Evolutionary conservation across 2,329 filamentous ascomycete genomes (phyloP), one percentile per base, ranked within the genome.

Genomic region (Diaporthe velutina): DNA sequence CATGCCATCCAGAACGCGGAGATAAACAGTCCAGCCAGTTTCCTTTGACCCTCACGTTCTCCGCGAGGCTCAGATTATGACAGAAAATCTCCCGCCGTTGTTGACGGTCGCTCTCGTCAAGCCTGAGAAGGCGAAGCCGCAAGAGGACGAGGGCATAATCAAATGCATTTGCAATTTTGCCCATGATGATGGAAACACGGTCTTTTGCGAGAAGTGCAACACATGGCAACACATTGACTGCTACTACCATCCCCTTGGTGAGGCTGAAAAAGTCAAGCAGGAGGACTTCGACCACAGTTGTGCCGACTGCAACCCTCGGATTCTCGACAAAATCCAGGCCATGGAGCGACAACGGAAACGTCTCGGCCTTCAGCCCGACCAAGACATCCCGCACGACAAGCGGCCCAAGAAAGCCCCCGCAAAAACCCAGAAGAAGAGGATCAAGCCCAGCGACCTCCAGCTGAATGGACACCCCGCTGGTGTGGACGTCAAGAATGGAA

Each of bases 221-320:
- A 97, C 95, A 67, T 99, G 97, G 97, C 97, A 99, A 85, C 97
- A 99, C 85, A 98, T 98, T 80, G 93, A 95, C 82, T 99, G 97
- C 85, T 98, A 98, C 85, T 98, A 98, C 83, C 91, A 68, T 28
- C 64, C 91, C 30, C 84, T 90, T 77, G 94, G 95, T 79, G 90
- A 91, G 82, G 90, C 92, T 83, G 88, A 94, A 88, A 89, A 94
- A 85, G 85, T 96, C 83, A 84, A 93, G 87, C 73, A 76, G 45
- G 88, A 91, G 75, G 89, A 91, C 79, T 94, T 93, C 80, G 88
- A 94, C 73, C 96, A 99, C 86, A 95, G 93, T 73, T 99, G 97
- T 86, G 91, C 92, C 80, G 95, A 98, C 79, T 99, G 97, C 86
- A 91, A 93, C 76, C 95, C 96, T 25, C 90, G 95, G 77, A 85